Base-by-base conservation (phyloP, 345 rosid species). In the Pistacia integerrima region DNA sequence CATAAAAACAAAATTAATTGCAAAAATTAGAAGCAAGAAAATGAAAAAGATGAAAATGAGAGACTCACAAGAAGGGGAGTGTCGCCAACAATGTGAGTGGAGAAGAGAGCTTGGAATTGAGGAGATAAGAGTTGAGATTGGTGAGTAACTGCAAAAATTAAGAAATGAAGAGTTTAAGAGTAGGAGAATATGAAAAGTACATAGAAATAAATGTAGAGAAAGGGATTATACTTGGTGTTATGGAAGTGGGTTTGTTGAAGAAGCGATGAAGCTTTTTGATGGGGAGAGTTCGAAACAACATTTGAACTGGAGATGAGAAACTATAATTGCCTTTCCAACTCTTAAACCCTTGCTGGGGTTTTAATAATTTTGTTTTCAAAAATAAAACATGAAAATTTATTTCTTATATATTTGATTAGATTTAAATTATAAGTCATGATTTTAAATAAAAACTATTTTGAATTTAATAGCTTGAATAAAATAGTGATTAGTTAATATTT, bases 1-100 rank as follows among this genome's bases (percentile, higher is more conserved):
- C 5, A 68, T 13, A 52, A 61, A 12, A 35, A 54, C 8, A 20
- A 49, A n/a, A 33, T 41, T 41, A 41, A 41, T 5, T 7, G 46
- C 46, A 41, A 67, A 75, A 69, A 17, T 38, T 11, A 9, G 20
- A 17, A 66, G 28, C 8, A 38, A n/a, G 4, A 58, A 60, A 72
- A 20, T 11, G 61, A 55, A 64, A 70, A 38, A 0, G 72, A 71
- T 44, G 30, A 25, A 52, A 12, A 73, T 41, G 61, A 56, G 17
- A 22, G 33, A 28, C 92, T 84, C 61, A 94, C 98, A 16, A 94
- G 93, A 75, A 94, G 76, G 67, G 98, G 97, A 65, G 85, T 72
- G 1, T 89, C 90, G 49, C 91, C 93, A 41, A 89, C 84, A 78
- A 90, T 81, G 80, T 86, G 76, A 17, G 92, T 88, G 25, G 93